Percentiles rank a stretch among this genome's conserved stretches.
phyloP scores from a whole-genome alignment of 345 rosid genomes.

The Odontarrhena argentea region DNA sequence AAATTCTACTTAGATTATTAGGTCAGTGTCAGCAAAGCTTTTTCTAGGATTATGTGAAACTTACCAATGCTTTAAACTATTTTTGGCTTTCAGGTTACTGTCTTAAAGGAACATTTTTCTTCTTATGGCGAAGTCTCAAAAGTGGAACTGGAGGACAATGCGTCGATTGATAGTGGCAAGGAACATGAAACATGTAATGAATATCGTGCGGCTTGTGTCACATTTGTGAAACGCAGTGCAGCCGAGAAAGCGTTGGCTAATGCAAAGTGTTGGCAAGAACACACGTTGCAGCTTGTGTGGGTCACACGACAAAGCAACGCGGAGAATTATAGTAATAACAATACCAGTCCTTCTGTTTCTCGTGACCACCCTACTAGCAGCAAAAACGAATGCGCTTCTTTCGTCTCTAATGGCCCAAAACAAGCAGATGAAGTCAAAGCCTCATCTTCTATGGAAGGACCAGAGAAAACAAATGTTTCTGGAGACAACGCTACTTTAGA shows the following conservation, averaged over 20 bases:
- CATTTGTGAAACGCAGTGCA: slow-evolving; percentile 59
- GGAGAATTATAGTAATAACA: slow-evolving; percentile 29
- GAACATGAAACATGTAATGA: slow-evolving; percentile 43
- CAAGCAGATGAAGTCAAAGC: slow-evolving; percentile 30
- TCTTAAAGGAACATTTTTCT: slow-evolving; percentile 73
- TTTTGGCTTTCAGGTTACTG: slow-evolving; percentile 53
- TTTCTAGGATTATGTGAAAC: neutral
- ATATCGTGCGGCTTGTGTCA: slow-evolving; percentile 54
- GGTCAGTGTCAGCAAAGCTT: neutral
- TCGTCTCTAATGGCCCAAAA: slow-evolving; percentile 30
- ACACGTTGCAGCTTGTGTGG: slow-evolving; percentile 72
- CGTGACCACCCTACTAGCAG: slow-evolving; percentile 33
- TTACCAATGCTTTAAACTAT: slow-evolving; percentile 25
- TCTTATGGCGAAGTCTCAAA: slow-evolving; percentile 66
- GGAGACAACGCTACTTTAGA: slow-evolving; percentile 47
- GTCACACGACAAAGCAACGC: slow-evolving; percentile 43
- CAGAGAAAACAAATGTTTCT: slow-evolving; percentile 39
- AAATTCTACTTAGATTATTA: neutral
- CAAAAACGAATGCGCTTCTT: slow-evolving; percentile 43
- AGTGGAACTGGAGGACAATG: slow-evolving; percentile 69
- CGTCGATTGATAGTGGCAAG: slow-evolving; percentile 41
- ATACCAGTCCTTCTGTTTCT: slow-evolving; percentile 35
- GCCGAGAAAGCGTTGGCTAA: slow-evolving; percentile 84
- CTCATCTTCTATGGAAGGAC: slow-evolving; percentile 40
- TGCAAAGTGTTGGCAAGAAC: slow-evolving; percentile 83